Conservation (phyloP, 2,329 filamentous ascomycete species). For the Sclerotinia trifoliorum region DNA sequence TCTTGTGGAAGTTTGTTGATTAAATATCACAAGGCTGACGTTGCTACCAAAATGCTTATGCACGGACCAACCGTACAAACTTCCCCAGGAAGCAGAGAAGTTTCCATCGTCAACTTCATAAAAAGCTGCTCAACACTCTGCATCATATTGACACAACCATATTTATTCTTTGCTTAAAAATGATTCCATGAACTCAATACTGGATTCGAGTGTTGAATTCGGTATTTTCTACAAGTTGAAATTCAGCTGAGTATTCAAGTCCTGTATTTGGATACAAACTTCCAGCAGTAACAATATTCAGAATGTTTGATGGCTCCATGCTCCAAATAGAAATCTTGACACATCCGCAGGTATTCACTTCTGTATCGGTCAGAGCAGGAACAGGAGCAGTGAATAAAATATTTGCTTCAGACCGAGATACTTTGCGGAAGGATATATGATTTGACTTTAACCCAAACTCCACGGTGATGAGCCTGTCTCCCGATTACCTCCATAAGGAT, state of each 20-base stretch:
- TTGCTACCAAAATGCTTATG: slow-evolving; percentile 6
- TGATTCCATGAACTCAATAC: not conserved
- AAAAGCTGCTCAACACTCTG: not conserved
- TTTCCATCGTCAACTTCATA: not conserved
- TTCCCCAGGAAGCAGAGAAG: slow-evolving; percentile 1
- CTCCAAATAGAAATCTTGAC: no score
- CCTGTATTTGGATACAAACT: not conserved
- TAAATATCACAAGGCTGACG: slow-evolving; percentile 20
- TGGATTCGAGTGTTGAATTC: not conserved
- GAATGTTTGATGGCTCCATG: not conserved
- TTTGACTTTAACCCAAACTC: not conserved
- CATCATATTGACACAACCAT: not conserved
- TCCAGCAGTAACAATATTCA: not conserved
- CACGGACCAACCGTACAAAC: slow-evolving; percentile 4
- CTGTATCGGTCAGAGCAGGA: not conserved
- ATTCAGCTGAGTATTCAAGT: not conserved
- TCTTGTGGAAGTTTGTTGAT: slow-evolving; percentile 2
- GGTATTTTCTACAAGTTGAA: not conserved
- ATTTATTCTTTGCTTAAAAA: not conserved
- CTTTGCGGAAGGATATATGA: not conserved
- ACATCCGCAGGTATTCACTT: not conserved
- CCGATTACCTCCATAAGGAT: not conserved
- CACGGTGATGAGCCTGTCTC: not conserved
- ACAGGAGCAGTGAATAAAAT: not conserved
- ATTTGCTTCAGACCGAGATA: not conserved